Percentiles rank a stretch among this genome's conserved stretches.
phyloP scores from a whole-genome alignment of 305 asterid genomes.

The Withania somnifera region DNA sequence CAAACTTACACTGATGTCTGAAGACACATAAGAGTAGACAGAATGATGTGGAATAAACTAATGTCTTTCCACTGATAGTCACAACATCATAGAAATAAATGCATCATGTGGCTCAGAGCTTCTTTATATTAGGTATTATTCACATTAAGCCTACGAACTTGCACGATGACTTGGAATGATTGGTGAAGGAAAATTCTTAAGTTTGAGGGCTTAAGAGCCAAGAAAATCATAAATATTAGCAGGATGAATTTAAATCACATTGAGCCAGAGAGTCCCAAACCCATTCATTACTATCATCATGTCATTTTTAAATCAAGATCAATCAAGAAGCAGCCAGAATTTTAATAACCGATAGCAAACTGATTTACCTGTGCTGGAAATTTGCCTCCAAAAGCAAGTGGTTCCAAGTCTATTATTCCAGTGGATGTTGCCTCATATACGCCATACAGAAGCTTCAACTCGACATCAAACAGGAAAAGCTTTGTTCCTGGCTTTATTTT shows the following conservation, averaged over 20 bases:
- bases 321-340: background rate
- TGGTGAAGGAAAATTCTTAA: background rate
- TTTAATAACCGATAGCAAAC: background rate
- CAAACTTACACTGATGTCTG: background rate
- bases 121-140: background rate
- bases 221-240: background rate
- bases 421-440: slow-evolving; percentile 62
- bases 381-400: slow-evolving; percentile 58
- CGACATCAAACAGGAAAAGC: slow-evolving; percentile 64
- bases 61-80: background rate
- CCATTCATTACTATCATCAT: background rate
- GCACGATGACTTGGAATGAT: background rate
- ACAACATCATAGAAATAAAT: background rate
- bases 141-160: background rate
- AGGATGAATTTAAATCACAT: background rate
- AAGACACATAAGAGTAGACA: background rate
- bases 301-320: background rate
- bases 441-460: slow-evolving; percentile 62
- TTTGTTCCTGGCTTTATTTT: slow-evolving; percentile 51
- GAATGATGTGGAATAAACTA: background rate
- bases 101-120: background rate
- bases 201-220: background rate
- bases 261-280: background rate
- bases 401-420: slow-evolving; percentile 58
- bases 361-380: slow-evolving; percentile 74